Evolutionary conservation across 768 basidiomycete genomes (phyloP).

Genomic region (Russula lepida): DNA sequence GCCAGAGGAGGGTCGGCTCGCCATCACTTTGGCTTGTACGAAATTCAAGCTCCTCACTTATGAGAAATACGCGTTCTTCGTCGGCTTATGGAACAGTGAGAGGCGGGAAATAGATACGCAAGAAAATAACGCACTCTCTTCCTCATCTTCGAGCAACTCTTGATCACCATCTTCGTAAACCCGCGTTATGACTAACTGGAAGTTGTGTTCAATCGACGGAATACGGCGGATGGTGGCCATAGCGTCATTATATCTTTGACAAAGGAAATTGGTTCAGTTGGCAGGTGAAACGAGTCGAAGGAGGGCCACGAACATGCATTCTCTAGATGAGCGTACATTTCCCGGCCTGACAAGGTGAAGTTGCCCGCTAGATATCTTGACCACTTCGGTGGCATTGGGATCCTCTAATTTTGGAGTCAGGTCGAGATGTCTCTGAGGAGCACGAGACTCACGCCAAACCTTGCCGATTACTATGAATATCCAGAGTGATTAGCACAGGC

Average conservation of each 20-base stretch:
- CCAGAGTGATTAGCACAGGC: constrained; percentile 22
- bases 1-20: constrained; percentile 82
- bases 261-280: neutral
- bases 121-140: constrained; percentile 52
- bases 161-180: constrained; percentile 98
- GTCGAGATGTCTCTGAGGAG: constrained; percentile 1
- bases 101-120: neutral
- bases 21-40: constrained; percentile 63
- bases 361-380: constrained; percentile 87
- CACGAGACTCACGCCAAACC: constrained; percentile 79
- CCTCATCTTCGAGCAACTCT: constrained; percentile 88
- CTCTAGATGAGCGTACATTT: constrained; percentile 82
- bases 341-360: constrained; percentile 88
- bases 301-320: constrained; percentile 79
- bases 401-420: constrained; percentile 51
- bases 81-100: constrained; percentile 49
- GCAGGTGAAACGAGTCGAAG: neutral
- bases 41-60: constrained; percentile 87
- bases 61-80: constrained; percentile 87
- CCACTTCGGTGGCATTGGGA: constrained; percentile 89
- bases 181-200: constrained; percentile 90
- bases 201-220: constrained; percentile 66
- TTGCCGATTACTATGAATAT: constrained; percentile 56
- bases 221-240: constrained; percentile 89
- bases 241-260: constrained; percentile 81